Conservation (phyloP, 805 yeast genomes). For the Kodamaea laetipori region DNA sequence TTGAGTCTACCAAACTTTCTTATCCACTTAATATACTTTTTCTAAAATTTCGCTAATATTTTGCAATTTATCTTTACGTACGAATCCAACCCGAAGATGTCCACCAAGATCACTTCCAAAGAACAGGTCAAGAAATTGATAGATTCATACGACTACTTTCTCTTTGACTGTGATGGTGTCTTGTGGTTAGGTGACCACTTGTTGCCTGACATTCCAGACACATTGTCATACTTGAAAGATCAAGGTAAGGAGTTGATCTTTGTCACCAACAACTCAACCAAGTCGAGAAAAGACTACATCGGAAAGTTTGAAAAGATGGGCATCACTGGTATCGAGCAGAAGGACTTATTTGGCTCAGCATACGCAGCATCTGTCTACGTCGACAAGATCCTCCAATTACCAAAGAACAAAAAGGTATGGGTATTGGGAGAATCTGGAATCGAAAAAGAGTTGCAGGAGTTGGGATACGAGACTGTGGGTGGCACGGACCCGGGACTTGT, state of each 20-base stretch:
- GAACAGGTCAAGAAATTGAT: constrained; percentile 57
- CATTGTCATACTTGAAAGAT: constrained; percentile 59
- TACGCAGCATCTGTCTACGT: constrained; percentile 90
- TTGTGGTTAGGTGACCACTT: constrained; percentile 87
- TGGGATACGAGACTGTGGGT: constrained; percentile 80
- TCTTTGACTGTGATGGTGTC: constrained; percentile 98
- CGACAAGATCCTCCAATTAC: constrained; percentile 70
- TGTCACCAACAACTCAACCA: constrained; percentile 95
- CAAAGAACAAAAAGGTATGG: constrained; percentile 79
- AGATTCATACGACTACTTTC: constrained; percentile 73
- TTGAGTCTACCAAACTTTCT: too few species aligned
- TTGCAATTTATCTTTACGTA: constrained; percentile 2
- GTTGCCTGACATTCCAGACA: constrained; percentile 77
- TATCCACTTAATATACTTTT: too few species aligned
- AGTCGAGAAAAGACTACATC: constrained; percentile 77
- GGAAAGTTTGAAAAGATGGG: constrained; percentile 65
- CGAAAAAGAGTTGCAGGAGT: constrained; percentile 69
- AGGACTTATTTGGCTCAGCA: constrained; percentile 88
- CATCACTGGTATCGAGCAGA: constrained; percentile 51
- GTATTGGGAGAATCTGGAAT: constrained; percentile 89
- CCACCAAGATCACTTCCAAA: constrained; percentile 50
- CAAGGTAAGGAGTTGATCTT: constrained; percentile 71
- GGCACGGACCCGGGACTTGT: constrained; percentile 69
- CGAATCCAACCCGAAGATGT: constrained; percentile 30
- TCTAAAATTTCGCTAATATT: not conserved